Evolutionary conservation across 192 early-diverging fungal genomes (phyloP), one percentile per base, ranked within the genome.

Genomic region (Backusella tarrabulga): DNA sequence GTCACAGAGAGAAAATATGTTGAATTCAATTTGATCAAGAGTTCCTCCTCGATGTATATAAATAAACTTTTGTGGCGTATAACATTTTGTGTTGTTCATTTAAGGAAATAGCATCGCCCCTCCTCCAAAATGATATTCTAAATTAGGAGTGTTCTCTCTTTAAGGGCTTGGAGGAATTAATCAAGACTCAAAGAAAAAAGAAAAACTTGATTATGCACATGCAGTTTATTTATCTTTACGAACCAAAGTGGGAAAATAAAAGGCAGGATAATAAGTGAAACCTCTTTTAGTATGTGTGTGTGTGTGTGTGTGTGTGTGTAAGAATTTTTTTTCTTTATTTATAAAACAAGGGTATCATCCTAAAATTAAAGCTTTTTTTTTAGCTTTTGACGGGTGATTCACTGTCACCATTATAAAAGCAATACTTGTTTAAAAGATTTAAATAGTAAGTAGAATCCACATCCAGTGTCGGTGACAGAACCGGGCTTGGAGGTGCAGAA

Each of bases 341-440:
- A 23, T 29, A 14, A 21, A 63, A 29, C 56, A 63, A 63, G 56
- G 56, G 56, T 63, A 63, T 63, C 56, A 63, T 63, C 21, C 19
- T 60, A 44, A 21, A 14, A 14, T 14, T 9, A 11, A 9, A 63
- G 15, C 11, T 29, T 44, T 44, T 44, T 40, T 40, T 17, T 29
- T 29, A 11, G 15, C 23, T 63, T 63, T 29, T 63, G 56, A 29
- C 21, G 21, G 56, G 56, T 56, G 54, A 56, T 23, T 63, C 23
- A 63, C 12, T 5, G 26, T 63, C 9, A 63, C 36, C 78, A 56
- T 73, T 66, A 60, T 86, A 89, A 76, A 89, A 89, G 77, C 88
- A 89, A 77, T 89, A 89, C 44, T 85, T 84, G 73, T 87, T 83
- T 9, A 89, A 87, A 34, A 89, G 68, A 34, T 87, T 85, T 72